Base-by-base conservation (phyloP, 2,329 filamentous ascomycete species). In the Penicillium frequentans region DNA sequence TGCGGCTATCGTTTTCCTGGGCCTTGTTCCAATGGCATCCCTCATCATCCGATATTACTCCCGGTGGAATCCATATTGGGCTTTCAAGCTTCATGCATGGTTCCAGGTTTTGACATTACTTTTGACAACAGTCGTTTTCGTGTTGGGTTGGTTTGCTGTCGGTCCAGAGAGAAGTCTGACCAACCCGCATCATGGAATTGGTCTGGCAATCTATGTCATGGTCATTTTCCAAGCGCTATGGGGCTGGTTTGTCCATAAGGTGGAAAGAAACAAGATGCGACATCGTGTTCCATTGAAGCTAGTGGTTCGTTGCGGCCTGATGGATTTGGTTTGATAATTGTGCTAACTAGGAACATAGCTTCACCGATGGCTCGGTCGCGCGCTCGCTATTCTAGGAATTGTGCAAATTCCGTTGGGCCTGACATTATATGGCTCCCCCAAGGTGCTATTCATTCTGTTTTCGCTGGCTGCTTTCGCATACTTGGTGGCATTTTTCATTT, bases 391-490 rank as follows among this genome's bases (percentile, higher is more conserved):
- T 19, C 80, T 99, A 4, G 95, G 91, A 0, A 87, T 98, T 63
- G 84, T 88, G 3, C 95, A 99, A 71, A 86, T 99, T 11, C 90
- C 95, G 0, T 81, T 99, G 0, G 95, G 95, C 0, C 81, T 99
- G 47, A 93, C 93, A 0, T 81, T 99, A 1, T 99, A 97, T 68
- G 95, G 95, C 6, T 96, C 93, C 29, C 93, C 95, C 5, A 86
- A 89, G 68, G 85, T 84, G 37, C 82, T 93, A 3, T 99, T 98
- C 72, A 86, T 99, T 52, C 79, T 98, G 3, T 99, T 90, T 69
- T 84, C 93, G 0, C 61, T 98, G 0, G 93, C 89, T 81, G 88
- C 89, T 72, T 84, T 86, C 27, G 81, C 90, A 19, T 77, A 97
- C 33, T 64, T 97, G 16, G 68, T 92, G 2, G 62, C 86, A 14